Evolutionary conservation across 2,329 filamentous ascomycete species (phyloP).

Genomic region (Elsinoe necatrix): DNA sequence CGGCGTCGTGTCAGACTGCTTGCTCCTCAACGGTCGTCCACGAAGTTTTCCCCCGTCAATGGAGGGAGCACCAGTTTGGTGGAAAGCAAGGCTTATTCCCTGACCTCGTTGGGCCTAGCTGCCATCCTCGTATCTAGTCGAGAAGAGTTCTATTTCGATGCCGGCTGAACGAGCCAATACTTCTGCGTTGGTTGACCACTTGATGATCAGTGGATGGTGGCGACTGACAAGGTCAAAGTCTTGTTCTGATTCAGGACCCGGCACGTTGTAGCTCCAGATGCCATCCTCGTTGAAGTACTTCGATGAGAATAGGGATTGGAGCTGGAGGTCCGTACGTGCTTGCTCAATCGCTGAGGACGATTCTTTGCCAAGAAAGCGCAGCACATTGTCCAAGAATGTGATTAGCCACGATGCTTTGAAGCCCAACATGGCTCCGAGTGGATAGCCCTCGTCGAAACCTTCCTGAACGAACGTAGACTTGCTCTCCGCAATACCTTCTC

Average conservation of each 20-base stretch:
- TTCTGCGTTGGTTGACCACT: not conserved
- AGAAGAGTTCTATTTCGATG: slow-evolving; percentile 7
- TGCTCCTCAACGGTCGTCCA: not conserved
- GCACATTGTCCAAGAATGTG: slow-evolving; percentile 56
- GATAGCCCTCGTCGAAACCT: slow-evolving; percentile 87
- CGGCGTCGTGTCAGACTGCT: not conserved
- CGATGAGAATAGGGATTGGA: not conserved
- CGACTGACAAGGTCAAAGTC: slow-evolving; percentile 2
- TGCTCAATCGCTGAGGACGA: not conserved
- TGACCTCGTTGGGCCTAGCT: too few relatives aligned
- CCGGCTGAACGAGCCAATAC: not conserved
- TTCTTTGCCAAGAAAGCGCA: not conserved
- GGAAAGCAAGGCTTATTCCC: too few relatives aligned
- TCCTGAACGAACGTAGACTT: slow-evolving; percentile 71
- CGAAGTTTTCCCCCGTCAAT: not conserved
- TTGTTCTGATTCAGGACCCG: not conserved
- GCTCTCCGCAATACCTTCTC: slow-evolving; percentile 70
- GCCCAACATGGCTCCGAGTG: slow-evolving; percentile 73
- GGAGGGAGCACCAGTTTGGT: too few relatives aligned
- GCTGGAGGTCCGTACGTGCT: not conserved
- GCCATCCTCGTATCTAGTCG: not conserved
- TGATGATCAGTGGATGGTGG: not conserved
- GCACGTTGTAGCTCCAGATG: slow-evolving; percentile 12
- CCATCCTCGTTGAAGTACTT: slow-evolving; percentile 12
- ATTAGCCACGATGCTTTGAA: slow-evolving; percentile 63